Evolutionary conservation across 768 basidiomycete genomes (phyloP), one percentile per base, ranked within the genome.

Genomic region (Lactarius indigo): DNA sequence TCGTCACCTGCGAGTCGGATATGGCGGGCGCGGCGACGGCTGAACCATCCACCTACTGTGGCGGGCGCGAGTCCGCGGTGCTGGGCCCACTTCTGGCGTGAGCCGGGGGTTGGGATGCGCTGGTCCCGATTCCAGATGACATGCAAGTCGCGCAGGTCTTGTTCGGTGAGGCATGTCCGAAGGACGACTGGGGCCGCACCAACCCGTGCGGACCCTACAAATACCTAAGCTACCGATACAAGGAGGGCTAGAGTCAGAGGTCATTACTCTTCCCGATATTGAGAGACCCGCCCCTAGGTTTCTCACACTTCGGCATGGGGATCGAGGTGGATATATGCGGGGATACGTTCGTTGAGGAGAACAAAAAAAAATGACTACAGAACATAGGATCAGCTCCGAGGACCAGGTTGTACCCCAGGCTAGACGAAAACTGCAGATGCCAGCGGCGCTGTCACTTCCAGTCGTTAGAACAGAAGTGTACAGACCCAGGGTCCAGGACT

Each of bases 11-110:
- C 47, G 10, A 52, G 31, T 61, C 35, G 61, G 47, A 60, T 39
- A 12, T 54, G 50, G 33, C 61, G 50, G 13, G 50, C 23, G 35
- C 61, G 61, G 23, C 44, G 47, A 33, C 62, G 57, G 18, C 20
- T 52, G 47, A 67, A 67, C 66, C 66, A 67, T 17, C 41, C 23
- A 30, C 62, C 31, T 12, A 67, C 66, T 13, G 57, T 30, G 23
- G 44, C 15, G 5, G 62, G 55, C 1, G 42, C 39, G 26, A 67
- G 56, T 18, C 62, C 57, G 17, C 66, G 61, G 12, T 44, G 39
- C 7, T 42, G 30, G 1, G 66, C 66, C 66, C 66, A 67, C 10
- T 37, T 28, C 26, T 62, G 66, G n/a, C 66, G 66, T 12, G 66
- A 67, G 10, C 4, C 15, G 17, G 52, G 18, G 37, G 55, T 54